Percentiles rank a stretch among this genome's conserved stretches.
Evolutionary conservation across 495 filamentous ascomycete species (phyloP).

Genomic region (Daldinia vernicosa): DNA sequence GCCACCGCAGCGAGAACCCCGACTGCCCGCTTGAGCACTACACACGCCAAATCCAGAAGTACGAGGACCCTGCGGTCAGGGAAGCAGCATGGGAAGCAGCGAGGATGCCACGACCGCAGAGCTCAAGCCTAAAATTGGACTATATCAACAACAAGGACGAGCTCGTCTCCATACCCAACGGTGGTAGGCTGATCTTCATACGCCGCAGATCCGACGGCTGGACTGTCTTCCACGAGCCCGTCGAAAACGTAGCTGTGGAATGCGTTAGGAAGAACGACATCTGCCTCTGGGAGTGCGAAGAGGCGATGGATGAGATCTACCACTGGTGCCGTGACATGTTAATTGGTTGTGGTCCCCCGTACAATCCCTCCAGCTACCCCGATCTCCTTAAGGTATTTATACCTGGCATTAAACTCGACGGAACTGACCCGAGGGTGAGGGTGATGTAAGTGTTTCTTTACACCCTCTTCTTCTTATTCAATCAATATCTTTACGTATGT

Average conservation of each 20-base stretch:
- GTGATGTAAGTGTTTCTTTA: background rate
- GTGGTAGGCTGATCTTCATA: background rate
- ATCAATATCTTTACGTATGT: background rate
- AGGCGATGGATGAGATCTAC: background rate
- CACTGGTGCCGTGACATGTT: background rate
- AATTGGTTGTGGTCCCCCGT: too few relatives aligned
- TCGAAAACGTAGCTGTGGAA: background rate
- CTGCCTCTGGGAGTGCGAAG: conserved; percentile 13
- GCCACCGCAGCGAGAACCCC: background rate
- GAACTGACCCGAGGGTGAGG: too few relatives aligned
- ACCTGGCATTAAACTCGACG: too few relatives aligned
- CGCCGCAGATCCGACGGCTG: background rate
- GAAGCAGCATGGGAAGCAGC: background rate
- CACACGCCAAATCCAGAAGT: background rate
- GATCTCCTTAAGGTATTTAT: too few relatives aligned
- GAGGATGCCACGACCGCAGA: background rate
- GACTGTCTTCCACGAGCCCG: background rate
- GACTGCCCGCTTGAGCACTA: background rate
- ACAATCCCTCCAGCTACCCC: too few relatives aligned
- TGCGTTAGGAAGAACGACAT: background rate
- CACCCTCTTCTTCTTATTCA: background rate
- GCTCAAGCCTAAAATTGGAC: background rate
- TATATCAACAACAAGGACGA: background rate
- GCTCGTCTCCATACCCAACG: background rate
- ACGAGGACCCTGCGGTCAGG: background rate